phyloP scores from a whole-genome alignment of 2,329 filamentous ascomycete genomes.

The Pezicula carpinea region DNA sequence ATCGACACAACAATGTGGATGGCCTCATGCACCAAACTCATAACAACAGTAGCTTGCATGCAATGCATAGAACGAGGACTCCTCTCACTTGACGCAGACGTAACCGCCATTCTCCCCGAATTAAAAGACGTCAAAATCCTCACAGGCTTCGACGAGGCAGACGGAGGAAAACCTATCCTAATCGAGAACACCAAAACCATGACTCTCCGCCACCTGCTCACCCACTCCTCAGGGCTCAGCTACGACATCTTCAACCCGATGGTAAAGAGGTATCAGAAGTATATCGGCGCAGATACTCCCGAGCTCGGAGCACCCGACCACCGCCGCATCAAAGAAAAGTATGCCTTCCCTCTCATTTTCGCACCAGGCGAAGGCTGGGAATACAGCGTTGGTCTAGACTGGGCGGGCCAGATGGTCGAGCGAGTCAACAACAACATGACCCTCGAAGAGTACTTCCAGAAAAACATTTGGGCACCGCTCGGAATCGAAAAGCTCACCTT shows the following conservation, averaged over 20 bases:
- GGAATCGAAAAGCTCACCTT: conserved; percentile 26
- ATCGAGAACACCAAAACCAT: conserved; percentile 1
- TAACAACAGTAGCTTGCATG: conserved; percentile 2
- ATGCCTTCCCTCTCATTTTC: conserved; percentile 49
- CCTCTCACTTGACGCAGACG: conserved; percentile 3
- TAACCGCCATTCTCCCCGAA: conserved; percentile 2
- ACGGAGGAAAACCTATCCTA: conserved; percentile 2
- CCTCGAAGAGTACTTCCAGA: conserved; percentile 36
- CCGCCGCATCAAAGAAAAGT: neutral
- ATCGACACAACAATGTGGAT: conserved; percentile 46
- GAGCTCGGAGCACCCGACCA: neutral
- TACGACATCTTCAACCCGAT: conserved; percentile 1
- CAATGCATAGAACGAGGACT: conserved; percentile 7
- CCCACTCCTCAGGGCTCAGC: neutral
- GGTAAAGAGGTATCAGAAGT: neutral
- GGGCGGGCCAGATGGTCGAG: conserved; percentile 35
- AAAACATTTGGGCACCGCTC: conserved; percentile 41
- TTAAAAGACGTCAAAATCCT: conserved; percentile 26
- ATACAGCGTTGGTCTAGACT: conserved; percentile 39
- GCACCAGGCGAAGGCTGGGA: conserved; percentile 58
- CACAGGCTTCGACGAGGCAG: conserved; percentile 10
- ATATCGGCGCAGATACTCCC: neutral
- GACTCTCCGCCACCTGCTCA: conserved; percentile 3
- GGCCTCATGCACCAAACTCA: conserved; percentile 48
- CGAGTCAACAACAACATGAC: conserved; percentile 19